Evolutionary conservation across 2,329 filamentous ascomycete genomes (phyloP).

Genomic region (Tolypocladium pustulatum): DNA sequence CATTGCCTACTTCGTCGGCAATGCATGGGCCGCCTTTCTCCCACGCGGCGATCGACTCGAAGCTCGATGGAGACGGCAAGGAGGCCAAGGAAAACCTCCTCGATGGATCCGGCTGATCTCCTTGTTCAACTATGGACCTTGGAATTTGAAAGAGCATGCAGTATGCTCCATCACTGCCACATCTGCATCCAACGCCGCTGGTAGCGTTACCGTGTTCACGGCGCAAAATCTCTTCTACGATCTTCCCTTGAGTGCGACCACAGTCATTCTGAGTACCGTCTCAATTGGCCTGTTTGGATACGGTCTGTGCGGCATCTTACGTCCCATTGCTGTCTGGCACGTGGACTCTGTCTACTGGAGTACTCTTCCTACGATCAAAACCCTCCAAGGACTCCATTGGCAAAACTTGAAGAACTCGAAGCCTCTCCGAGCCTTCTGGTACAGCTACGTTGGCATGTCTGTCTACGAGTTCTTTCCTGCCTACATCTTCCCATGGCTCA

Average conservation of each 20-base stretch:
- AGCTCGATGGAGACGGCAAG: conserved; percentile 32
- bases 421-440: conserved; percentile 42
- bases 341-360: conserved; percentile 47
- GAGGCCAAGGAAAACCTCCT: conserved; percentile 30
- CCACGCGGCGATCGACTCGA: conserved; percentile 40
- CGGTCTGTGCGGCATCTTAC: conserved; percentile 40
- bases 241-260: neutral
- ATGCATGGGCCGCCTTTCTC: neutral
- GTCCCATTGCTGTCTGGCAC: conserved; percentile 44
- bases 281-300: conserved; percentile 47
- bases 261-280: conserved; percentile 15
- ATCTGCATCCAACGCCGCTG: conserved; percentile 36
- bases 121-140: conserved; percentile 41
- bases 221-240: neutral
- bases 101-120: conserved; percentile 25
- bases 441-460: conserved; percentile 35
- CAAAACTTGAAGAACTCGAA: conserved; percentile 37
- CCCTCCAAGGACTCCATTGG: conserved; percentile 44
- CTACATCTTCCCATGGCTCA: conserved; percentile 45
- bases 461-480: conserved; percentile 42
- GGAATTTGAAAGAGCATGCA: conserved; percentile 45
- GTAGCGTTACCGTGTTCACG: neutral
- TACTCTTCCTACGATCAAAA: conserved; percentile 40
- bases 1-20: neutral
- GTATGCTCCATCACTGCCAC: conserved; percentile 43